phyloP scores from a whole-genome alignment of 1,139 yeast species.

The Yamadazyma atmosphaerica region DNA sequence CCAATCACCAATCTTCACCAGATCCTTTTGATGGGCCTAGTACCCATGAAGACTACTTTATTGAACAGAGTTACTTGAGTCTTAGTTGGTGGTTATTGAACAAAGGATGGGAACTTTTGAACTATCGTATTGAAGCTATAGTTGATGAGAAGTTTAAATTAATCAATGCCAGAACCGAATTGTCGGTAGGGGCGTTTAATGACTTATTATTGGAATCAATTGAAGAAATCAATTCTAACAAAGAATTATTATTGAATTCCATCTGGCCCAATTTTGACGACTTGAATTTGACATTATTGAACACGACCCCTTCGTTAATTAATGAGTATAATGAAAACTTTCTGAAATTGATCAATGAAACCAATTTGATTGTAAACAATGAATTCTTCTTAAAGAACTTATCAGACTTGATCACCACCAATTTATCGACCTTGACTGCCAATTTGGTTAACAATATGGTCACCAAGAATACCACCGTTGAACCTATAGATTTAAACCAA shows the following conservation, averaged over 20 bases:
- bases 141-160: constrained; percentile 63
- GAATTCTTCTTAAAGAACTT: constrained; percentile 33
- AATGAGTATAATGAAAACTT: constrained; percentile 40
- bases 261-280: constrained; percentile 45
- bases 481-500: not conserved
- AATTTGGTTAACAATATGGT: constrained; percentile 28
- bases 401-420: constrained; percentile 27
- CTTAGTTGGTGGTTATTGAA: constrained; percentile 94
- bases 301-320: constrained; percentile 46
- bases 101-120: constrained; percentile 72
- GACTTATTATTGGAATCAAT: constrained; percentile 19
- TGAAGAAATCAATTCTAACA: constrained; percentile 20
- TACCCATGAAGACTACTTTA: constrained; percentile 39
- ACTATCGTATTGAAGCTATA: constrained; percentile 52
- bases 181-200: constrained; percentile 61
- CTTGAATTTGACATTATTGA: constrained; percentile 44
- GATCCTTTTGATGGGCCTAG: constrained; percentile 13
- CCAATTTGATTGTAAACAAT: constrained; percentile 34
- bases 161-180: constrained; percentile 71
- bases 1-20: constrained; percentile 33
- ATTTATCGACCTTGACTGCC: constrained; percentile 29
- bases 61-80: constrained; percentile 83
- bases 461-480: constrained; percentile 15
- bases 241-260: constrained; percentile 26
- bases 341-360: constrained; percentile 48